Conservation (phyloP, 192 early-diverging fungal species). For the Backusella circina region DNA sequence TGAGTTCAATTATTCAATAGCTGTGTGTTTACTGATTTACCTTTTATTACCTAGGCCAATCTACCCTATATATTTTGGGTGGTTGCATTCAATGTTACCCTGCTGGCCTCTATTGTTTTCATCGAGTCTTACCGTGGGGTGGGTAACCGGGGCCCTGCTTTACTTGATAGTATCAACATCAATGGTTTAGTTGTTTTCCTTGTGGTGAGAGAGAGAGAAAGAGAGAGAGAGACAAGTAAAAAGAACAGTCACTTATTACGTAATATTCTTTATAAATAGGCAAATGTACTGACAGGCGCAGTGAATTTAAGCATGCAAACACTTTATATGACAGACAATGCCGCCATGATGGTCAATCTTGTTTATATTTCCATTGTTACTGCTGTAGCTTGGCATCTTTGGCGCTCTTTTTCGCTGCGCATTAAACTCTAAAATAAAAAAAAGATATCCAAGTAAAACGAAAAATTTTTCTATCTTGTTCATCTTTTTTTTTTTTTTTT, state of each 20-base stretch:
- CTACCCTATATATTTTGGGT: conserved; percentile 80
- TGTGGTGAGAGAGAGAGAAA: conserved; percentile 43
- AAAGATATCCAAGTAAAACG: not conserved
- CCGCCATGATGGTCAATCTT: conserved; percentile 44
- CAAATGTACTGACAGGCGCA: conserved; percentile 84
- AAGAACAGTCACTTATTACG: not conserved
- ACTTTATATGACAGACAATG: conserved; percentile 45
- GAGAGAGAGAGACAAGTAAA: not conserved
- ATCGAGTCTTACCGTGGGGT: conserved; percentile 21
- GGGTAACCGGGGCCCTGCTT: conserved; percentile 53
- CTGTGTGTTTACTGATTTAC: not conserved
- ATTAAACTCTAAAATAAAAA: conserved; percentile 20
- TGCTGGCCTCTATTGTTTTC: conserved; percentile 57
- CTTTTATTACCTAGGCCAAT: conserved; percentile 51
- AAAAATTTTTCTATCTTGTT: not conserved
- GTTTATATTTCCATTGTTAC: conserved; percentile 48
- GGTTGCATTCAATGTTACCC: conserved; percentile 60
- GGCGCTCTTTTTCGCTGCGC: conserved; percentile 11
- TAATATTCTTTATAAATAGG: conserved; percentile 48
- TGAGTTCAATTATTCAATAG: not conserved
- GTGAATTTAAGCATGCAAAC: conserved; percentile 83
- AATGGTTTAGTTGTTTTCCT: conserved; percentile 86
- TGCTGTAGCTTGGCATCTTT: conserved; percentile 14
- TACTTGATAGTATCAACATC: conserved; percentile 69
- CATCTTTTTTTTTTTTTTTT: conserved; percentile 6